Conservation (phyloP, 2,329 filamentous ascomycete species). For the Coniochaeta pulveracea region DNA sequence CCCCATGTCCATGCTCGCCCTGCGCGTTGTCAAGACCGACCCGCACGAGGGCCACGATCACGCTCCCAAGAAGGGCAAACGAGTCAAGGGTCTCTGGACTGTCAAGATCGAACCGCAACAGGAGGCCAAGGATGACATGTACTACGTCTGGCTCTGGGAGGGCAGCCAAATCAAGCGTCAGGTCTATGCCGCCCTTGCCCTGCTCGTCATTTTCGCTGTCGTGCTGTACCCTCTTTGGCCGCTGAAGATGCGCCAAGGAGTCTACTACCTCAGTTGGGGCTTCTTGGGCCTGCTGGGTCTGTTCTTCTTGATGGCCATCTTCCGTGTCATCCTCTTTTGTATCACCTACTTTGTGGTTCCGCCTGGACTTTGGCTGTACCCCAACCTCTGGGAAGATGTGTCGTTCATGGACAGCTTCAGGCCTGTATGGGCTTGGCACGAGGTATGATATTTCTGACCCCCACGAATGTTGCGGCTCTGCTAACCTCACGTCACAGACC, state of each 20-base stretch:
- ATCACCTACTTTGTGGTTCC: conserved; percentile 76
- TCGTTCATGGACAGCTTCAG: conserved; percentile 97
- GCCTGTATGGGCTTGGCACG: conserved; percentile 96
- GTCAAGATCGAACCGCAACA: conserved; percentile 95
- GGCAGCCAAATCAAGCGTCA: conserved; percentile 90
- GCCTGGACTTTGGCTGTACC: conserved; percentile 95
- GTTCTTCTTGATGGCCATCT: conserved; percentile 97
- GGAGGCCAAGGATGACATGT: conserved; percentile 74
- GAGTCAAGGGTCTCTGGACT: conserved; percentile 91
- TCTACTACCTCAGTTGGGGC: conserved; percentile 95
- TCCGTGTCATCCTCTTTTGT: conserved; percentile 89
- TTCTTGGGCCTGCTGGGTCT: conserved; percentile 80
- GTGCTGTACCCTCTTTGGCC: conserved; percentile 98
- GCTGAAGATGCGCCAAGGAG: conserved; percentile 76
- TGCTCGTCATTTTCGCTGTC: conserved; percentile 73
- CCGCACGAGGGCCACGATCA: conserved; percentile 66
- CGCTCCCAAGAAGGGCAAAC: conserved; percentile 64
- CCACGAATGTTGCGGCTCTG: conserved; percentile 5
- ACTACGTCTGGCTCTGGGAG: conserved; percentile 96
- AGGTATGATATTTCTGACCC: conserved; percentile 49
- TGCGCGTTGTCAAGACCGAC: conserved; percentile 78
- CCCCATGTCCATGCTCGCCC: conserved; percentile 83
- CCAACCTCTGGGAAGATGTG: conserved; percentile 96
- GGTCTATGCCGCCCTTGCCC: conserved; percentile 74
- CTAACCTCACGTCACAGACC: conserved; percentile 12